These are phyloP conservation scores for Passalora sequoiae DNA, from an alignment of 2,329 filamentous ascomycete genomes.

Conservation along the genomic window DNA sequence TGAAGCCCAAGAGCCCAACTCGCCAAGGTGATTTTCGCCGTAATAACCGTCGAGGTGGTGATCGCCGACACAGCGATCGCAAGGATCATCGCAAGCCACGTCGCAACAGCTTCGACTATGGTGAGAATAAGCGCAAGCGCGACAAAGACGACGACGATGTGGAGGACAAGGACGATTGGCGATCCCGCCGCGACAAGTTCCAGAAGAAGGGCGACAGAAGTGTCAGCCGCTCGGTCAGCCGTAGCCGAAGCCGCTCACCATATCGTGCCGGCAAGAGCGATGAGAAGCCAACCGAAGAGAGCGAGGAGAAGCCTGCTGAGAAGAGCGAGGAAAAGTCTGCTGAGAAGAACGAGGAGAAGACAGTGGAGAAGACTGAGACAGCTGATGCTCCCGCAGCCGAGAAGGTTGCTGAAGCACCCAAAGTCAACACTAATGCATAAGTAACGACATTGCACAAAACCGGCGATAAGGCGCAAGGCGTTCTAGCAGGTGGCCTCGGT, in stretches of 20 bases:
- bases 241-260: conserved; percentile 14
- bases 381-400: no score
- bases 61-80: conserved; percentile 28
- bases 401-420: no score
- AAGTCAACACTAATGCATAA: no score
- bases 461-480: no score
- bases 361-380: no score
- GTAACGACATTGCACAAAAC: no score
- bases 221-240: conserved; percentile 8
- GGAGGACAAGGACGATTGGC: conserved; percentile 24
- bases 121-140: conserved; percentile 26
- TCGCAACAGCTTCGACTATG: conserved; percentile 27
- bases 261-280: conserved; percentile 14
- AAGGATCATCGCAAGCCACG: conserved; percentile 27
- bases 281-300: conserved; percentile 13
- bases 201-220: conserved; percentile 20
- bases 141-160: conserved; percentile 21
- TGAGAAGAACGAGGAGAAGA: background rate
- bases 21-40: conserved; percentile 34
- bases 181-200: conserved; percentile 22
- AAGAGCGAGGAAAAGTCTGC: background rate
- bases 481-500: no score
- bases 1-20: conserved; percentile 32
- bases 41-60: conserved; percentile 35
- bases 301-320: conserved; percentile 9